Evolutionary conservation across 2,329 filamentous ascomycete species (phyloP).

Genomic region (Verticillium longisporum): DNA sequence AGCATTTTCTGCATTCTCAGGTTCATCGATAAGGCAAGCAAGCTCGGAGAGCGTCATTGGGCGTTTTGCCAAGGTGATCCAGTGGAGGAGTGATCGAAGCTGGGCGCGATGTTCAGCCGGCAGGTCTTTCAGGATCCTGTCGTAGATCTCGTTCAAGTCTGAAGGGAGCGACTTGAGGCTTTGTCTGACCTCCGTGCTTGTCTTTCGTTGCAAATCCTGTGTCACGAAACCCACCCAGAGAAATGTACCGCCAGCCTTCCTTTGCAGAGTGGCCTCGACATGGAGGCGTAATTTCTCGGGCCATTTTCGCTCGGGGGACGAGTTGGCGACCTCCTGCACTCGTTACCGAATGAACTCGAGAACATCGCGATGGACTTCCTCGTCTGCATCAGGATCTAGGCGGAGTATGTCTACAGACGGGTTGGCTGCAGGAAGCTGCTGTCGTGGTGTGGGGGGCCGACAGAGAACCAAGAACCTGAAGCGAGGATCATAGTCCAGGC

Average conservation of each 20-base stretch:
- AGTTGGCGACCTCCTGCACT: too few species aligned
- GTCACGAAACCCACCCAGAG: background rate
- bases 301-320: too few species aligned
- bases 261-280: background rate
- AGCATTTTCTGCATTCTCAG: too few species aligned
- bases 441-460: too few species aligned
- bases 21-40: too few species aligned
- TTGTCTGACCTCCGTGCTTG: background rate
- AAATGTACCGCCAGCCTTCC: background rate
- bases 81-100: background rate
- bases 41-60: background rate
- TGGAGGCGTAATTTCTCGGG: background rate
- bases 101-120: background rate
- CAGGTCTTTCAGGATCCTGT: background rate
- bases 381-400: too few species aligned
- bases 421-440: too few species aligned
- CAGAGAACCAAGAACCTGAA: too few species aligned
- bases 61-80: background rate
- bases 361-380: too few species aligned
- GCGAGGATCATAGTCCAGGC: background rate
- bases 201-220: background rate
- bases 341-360: too few species aligned
- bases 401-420: too few species aligned
- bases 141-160: background rate
- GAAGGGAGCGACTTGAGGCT: background rate